Base-by-base conservation (phyloP, 305 asterid species). In the Rubia occidens region DNA sequence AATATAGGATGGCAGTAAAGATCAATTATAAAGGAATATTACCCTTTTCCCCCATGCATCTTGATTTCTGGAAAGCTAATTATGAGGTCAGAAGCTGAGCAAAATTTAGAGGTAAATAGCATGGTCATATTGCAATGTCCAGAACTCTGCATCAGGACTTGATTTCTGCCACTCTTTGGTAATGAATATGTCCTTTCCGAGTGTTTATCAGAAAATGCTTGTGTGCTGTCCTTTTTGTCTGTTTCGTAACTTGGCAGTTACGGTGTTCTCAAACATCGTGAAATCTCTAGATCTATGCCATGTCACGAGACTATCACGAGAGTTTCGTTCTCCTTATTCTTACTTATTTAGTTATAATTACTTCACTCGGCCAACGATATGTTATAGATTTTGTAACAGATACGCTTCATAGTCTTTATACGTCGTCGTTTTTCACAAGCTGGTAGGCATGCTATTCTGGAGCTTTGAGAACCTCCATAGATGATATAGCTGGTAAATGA, bases 371-470 rank as follows among this genome's bases (percentile, higher is more conserved):
- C 59, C 26, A 53, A 53, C 18, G 11, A 53, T 53, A 21, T n/a
- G 59, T 6, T 3, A 53, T n/a, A 53, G 24, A 53, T 53, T 53
- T 17, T 53, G 21, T 53, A 14, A 1, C n/a, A n/a, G 2, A 53
- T 17, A n/a, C 1, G 21, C 26, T 51, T 1, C 39, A 35, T n/a
- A 1, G 59, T 17, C 24, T n/a, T 0, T 53, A 21, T 53, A 7
- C 7, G 59, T 7, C 24, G 26, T 6, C 10, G 24, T 53, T 21
- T 11, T 53, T 29, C 37, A 37, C 37, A n/a, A 60, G 21, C 32
- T 5, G 64, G 42, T 39, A 58, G 64, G 7, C 60, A 13, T 66
- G 7, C 21, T 43, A 39, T 59, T 73, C 56, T 60, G 45, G 68
- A 66, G 53, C 54, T 15, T 72, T 0, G 32, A 44, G 54, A 32